Evolutionary conservation across 345 rosid species (phyloP), one percentile per base, ranked within the genome.

Genomic region (Citrus unshiu): DNA sequence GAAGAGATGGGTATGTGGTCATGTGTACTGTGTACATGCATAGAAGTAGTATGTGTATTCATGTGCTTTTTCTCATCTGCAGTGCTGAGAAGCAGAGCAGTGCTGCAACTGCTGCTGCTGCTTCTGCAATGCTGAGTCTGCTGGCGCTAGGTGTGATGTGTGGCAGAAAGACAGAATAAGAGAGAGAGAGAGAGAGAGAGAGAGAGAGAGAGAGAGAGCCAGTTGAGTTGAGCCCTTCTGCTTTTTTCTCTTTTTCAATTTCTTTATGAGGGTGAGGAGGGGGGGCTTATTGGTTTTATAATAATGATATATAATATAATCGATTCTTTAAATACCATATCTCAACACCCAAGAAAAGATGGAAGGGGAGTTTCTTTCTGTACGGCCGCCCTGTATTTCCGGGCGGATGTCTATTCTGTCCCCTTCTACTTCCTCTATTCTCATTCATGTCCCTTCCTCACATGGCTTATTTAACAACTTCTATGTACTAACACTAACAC

Each of bases 341-440:
- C 72, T 46, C 27, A 9, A 8, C 6, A 25, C 16, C 6, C 9
- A 67, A 37, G 19, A 14, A 29, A 56, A 51, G 32, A n/a, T 24
- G 9, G 57, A 64, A 30, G 54, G 24, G 46, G 60, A 27, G 4
- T 46, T 46, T 13, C 51, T 67, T 34, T 1, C 49, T 86, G 87
- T 83, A 84, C 86, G 87, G 87, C 9, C 79, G 22, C 89, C 89
- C 92, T 81, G 83, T 83, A 84, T 86, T 89, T 75, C 76, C 87
- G 91, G 90, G 77, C 68, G 91, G 88, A 84, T 89, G 92, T 89
- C 90, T 80, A 84, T 84, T 87, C 87, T 89, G 90, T 87, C 90
- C 92, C 86, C 87, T 69, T 77, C 74, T 77, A 63, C 77, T 62
- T 57, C 66, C 43, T 72, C 79, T 77, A 87, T 78, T 90, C 86